Evolutionary conservation across 768 basidiomycete species (phyloP).

Genomic region (Pleurotus platypus): DNA sequence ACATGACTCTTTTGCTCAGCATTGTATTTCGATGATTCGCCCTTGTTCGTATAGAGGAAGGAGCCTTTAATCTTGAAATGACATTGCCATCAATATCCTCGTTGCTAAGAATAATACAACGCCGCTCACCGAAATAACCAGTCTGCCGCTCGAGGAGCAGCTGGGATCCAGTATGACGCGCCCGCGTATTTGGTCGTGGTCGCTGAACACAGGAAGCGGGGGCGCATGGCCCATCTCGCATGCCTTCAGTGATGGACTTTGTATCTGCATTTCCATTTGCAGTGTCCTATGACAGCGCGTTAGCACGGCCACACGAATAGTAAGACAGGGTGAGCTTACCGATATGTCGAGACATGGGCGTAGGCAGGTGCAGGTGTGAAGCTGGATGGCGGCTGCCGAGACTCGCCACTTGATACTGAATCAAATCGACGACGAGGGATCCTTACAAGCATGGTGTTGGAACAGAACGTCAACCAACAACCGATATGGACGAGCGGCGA

Average conservation of each 20-base stretch:
- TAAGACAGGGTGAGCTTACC: slow-evolving; percentile 27
- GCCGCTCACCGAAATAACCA: slow-evolving; percentile 47
- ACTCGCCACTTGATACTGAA: slow-evolving; percentile 19
- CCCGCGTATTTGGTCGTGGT: slow-evolving; percentile 58
- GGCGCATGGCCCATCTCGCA: slow-evolving; percentile 26
- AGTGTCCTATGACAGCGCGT: slow-evolving; percentile 33
- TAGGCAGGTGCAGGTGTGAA: slow-evolving; percentile 30
- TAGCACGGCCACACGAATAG: neutral
- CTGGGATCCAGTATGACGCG: slow-evolving; percentile 53
- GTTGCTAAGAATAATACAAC: neutral
- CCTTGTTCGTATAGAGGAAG: slow-evolving; percentile 41
- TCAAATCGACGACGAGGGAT: slow-evolving; percentile 27
- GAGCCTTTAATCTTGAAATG: slow-evolving; percentile 55
- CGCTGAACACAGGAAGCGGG: slow-evolving; percentile 53
- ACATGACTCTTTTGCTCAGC: slow-evolving; percentile 34
- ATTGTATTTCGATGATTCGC: slow-evolving; percentile 12
- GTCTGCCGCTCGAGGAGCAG: slow-evolving; percentile 49
- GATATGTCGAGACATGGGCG: slow-evolving; percentile 47
- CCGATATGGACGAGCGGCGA: neutral
- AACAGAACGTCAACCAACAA: slow-evolving; percentile 13
- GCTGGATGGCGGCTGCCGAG: slow-evolving; percentile 25
- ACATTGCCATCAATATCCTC: neutral
- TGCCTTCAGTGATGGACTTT: slow-evolving; percentile 58
- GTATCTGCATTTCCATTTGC: slow-evolving; percentile 57
- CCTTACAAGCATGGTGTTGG: slow-evolving; percentile 20